Conservation (phyloP, 805 yeast species). For the Lachancea waltii region DNA sequence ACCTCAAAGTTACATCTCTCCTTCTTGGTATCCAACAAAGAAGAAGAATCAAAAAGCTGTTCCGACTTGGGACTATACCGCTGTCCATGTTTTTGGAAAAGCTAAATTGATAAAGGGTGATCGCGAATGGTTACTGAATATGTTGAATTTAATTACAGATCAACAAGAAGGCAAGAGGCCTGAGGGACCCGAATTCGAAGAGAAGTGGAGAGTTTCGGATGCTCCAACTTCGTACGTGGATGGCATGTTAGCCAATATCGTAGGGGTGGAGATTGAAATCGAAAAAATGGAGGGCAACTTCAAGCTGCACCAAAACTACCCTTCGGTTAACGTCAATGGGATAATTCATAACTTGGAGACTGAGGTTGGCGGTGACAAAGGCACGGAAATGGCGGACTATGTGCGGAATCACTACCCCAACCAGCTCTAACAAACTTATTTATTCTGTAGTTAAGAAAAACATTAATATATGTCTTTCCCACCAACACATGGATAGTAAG, state of each 20-base stretch:
- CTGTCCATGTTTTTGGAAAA: conserved; percentile 50
- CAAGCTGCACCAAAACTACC: conserved; percentile 51
- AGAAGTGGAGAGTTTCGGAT: conserved; percentile 50
- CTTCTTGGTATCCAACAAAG: conserved; percentile 54
- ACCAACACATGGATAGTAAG: too few species aligned
- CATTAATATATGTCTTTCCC: too few species aligned
- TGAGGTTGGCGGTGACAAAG: conserved; percentile 33
- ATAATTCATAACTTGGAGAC: conserved; percentile 41
- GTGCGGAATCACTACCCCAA: neutral
- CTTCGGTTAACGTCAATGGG: conserved; percentile 43
- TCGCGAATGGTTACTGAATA: conserved; percentile 39
- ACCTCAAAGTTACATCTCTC: conserved; percentile 47
- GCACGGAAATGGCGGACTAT: conserved; percentile 1
- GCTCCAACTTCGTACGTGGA: conserved; percentile 47
- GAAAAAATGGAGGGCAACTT: conserved; percentile 43
- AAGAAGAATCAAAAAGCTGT: conserved; percentile 51
- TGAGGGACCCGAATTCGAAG: conserved; percentile 19
- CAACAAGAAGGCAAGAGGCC: conserved; percentile 41
- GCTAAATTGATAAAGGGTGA: conserved; percentile 41
- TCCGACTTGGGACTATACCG: conserved; percentile 65
- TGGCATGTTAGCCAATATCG: conserved; percentile 42
- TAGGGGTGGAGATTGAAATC: conserved; percentile 51
- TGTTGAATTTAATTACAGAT: conserved; percentile 39
- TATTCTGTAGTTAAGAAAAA: too few species aligned
- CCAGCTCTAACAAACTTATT: too few species aligned